Percentiles rank a stretch among this genome's conserved stretches.
These are phyloP conservation scores for Tolypocladium nubicola DNA, from an alignment of 2,329 filamentous ascomycete species.

Conservation along the genomic window DNA sequence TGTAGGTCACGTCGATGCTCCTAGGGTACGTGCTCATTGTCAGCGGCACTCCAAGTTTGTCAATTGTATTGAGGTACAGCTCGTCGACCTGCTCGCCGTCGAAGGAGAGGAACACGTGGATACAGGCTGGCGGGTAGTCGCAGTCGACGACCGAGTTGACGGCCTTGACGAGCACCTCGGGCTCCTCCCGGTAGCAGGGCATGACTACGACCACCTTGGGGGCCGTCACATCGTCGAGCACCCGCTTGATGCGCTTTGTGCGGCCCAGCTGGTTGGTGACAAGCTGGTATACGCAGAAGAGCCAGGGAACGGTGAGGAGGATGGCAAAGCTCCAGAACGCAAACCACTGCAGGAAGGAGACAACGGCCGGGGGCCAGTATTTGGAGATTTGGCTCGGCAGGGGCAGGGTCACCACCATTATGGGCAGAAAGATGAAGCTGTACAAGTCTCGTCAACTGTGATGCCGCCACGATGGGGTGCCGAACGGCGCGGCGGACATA, in stretches of 20 bases:
- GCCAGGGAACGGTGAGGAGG: slow-evolving; percentile 79
- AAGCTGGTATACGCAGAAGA: slow-evolving; percentile 86
- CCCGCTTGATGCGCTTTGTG: slow-evolving; percentile 69
- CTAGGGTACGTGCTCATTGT: slow-evolving; percentile 70
- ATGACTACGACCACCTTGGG: slow-evolving; percentile 95
- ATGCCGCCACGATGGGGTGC: neutral
- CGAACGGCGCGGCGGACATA: slow-evolving; percentile 26
- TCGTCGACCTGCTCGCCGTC: slow-evolving; percentile 86
- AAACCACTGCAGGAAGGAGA: slow-evolving; percentile 77
- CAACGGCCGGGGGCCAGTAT: slow-evolving; percentile 61
- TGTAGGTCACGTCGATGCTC: slow-evolving; percentile 84
- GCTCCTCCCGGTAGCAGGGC: slow-evolving; percentile 91
- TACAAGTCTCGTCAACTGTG: neutral
- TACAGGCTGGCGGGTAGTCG: slow-evolving; percentile 84
- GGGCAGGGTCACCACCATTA: slow-evolving; percentile 89
- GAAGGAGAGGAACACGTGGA: slow-evolving; percentile 92
- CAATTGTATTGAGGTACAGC: slow-evolving; percentile 76
- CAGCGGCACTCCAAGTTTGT: slow-evolving; percentile 71
- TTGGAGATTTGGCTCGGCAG: slow-evolving; percentile 62
- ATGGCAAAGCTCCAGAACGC: slow-evolving; percentile 88
- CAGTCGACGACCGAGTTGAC: slow-evolving; percentile 87
- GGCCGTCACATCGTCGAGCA: slow-evolving; percentile 73
- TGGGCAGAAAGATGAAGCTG: slow-evolving; percentile 76
- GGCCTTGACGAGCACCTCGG: slow-evolving; percentile 72
- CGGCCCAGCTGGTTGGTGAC: slow-evolving; percentile 80